Evolutionary conservation across 2,329 filamentous ascomycete genomes (phyloP), one percentile per base, ranked within the genome.

Genomic region (Botrytis paeoniae): DNA sequence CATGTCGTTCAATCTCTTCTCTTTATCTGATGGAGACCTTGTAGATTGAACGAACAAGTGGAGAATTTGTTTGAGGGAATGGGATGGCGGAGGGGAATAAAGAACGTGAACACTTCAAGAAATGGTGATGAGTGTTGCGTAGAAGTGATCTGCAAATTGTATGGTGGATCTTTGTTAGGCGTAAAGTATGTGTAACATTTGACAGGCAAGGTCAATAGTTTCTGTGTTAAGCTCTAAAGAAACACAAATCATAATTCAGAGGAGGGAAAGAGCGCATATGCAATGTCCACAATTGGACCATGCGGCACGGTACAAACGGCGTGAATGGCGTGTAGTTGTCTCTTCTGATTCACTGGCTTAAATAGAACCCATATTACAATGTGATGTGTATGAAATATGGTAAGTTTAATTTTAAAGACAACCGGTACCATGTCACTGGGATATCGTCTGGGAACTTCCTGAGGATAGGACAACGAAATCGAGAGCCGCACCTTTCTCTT

Each of bases 401-500:
- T 54, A 66, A 66, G 64, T 39, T 18, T 51, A 39, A 68, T 54
- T 12, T 64, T 35, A 64, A 64, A 45, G 29, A 54, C 48, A 20
- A 37, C 45, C 64, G 22, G 25, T 39, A 54, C 64, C 64, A 68
- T 68, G 64, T 54, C 45, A 54, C 45, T 54, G 64, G 64, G 32
- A 68, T 68, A 41, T 54, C 45, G 22, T 29, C 22, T 51, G 25
- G 32, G 16, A 29, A 68, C 45, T 48, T 29, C 45, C 64, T 68
- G 64, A 35, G 43, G 54, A 54, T 68, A 68, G 51, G 45, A 29
- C 14, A 14, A 66, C 32, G 37, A 54, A 54, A n/a, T 51, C 25
- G 64, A 66, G 32, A 39, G 45, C 64, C 45, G 64, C 64, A 68
- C 45, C 35, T 29, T 57, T 68, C 45, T 51, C 37, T 54, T 68